These are phyloP conservation scores for Melastoma candidum DNA, from an alignment of 441 rosid species.

Conservation along the genomic window DNA sequence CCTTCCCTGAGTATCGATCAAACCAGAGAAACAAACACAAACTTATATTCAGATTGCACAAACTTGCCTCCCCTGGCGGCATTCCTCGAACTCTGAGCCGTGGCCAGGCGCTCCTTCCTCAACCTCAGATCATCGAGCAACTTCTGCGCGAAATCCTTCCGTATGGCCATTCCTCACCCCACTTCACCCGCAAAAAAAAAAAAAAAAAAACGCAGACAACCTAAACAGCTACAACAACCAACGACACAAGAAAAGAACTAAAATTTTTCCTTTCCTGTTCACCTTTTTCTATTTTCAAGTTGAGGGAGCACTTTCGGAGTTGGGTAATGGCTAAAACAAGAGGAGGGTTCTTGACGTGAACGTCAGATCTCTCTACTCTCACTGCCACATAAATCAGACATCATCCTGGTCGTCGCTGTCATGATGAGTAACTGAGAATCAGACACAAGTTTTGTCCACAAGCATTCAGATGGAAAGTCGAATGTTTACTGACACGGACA, in stretches of 20 bases:
- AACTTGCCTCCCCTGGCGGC: conserved; percentile 37
- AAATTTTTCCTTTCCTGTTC: neutral
- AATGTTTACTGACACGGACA: too few relatives aligned
- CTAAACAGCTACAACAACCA: neutral
- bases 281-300: conserved; percentile 24
- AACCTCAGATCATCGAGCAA: conserved; percentile 75
- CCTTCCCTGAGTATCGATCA: too few relatives aligned
- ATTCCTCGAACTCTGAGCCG: conserved; percentile 38
- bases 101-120: conserved; percentile 64
- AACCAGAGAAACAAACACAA: too few relatives aligned
- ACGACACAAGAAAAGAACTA: neutral
- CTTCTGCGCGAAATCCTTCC: conserved; percentile 91
- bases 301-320: conserved; percentile 62
- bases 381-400: too few relatives aligned
- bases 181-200: neutral
- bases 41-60: neutral
- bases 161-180: conserved; percentile 44
- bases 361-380: too few relatives aligned
- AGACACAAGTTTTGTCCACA: too few relatives aligned
- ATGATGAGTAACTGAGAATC: too few relatives aligned
- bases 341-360: too few relatives aligned
- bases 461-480: too few relatives aligned
- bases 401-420: too few relatives aligned
- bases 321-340: conserved; percentile 40
- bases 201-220: neutral